phyloP scores from a whole-genome alignment of 2,329 filamentous ascomycete species.

The Aureobasidium subglaciale region DNA sequence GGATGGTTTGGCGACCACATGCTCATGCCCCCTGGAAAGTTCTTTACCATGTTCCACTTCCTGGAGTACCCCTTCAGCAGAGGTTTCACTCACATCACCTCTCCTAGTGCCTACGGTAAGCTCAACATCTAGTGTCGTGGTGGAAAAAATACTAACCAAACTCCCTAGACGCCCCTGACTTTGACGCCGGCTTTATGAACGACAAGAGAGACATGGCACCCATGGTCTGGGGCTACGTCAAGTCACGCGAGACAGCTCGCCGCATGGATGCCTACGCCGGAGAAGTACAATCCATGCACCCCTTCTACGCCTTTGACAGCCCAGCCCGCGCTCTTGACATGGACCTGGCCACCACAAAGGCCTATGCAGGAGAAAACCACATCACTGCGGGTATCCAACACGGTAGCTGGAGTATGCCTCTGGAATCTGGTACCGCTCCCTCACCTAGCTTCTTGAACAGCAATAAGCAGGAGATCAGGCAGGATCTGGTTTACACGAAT shows the following conservation, averaged over 20 bases:
- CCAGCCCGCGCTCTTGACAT: constrained; percentile 64
- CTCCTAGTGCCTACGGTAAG: constrained; percentile 59
- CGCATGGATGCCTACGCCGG: constrained; percentile 73
- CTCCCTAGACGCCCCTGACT: constrained; percentile 15
- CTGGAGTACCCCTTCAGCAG: constrained; percentile 70
- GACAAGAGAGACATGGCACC: constrained; percentile 78
- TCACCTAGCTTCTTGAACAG: constrained; percentile 52
- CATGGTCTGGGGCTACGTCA: constrained; percentile 60
- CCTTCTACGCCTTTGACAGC: constrained; percentile 64
- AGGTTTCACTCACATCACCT: constrained; percentile 63
- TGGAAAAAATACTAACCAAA: neutral
- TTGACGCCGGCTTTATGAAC: constrained; percentile 67
- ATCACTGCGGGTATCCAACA: constrained; percentile 65
- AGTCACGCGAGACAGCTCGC: constrained; percentile 70
- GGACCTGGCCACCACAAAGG: constrained; percentile 67
- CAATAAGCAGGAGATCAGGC: constrained; percentile 53
- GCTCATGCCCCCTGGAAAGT: constrained; percentile 65
- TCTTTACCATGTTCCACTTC: constrained; percentile 82
- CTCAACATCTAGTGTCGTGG: too few species aligned
- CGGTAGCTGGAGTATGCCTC: constrained; percentile 56
- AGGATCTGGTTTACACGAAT: constrained; percentile 59
- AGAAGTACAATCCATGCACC: constrained; percentile 61
- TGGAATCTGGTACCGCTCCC: constrained; percentile 49
- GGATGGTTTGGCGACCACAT: constrained; percentile 39
- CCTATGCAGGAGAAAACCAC: constrained; percentile 67